Conservation (phyloP, 73 alveolate genomes). For the Paramecium octaurelia region DNA sequence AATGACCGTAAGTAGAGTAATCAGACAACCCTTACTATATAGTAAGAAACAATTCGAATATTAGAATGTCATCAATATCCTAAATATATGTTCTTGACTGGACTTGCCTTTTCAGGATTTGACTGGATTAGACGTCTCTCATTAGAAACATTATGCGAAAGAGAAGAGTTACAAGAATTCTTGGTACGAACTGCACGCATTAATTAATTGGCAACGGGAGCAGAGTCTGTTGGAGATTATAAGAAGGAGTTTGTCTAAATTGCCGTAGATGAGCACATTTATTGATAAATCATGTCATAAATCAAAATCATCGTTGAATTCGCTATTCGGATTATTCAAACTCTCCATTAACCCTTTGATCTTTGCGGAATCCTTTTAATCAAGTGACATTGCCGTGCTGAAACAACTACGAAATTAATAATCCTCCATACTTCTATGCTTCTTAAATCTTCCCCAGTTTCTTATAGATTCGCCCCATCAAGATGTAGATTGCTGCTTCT, state of each 20-base stretch:
- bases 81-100: neutral
- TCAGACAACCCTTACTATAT: neutral
- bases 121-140: conserved; percentile 23
- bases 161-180: neutral
- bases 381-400: conserved; percentile 30
- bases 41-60: neutral
- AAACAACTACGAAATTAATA: neutral
- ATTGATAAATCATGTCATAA: conserved; percentile 35
- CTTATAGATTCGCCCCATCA: conserved; percentile 90
- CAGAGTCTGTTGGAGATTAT: neutral
- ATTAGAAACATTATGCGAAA: neutral
- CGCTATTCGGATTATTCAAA: neutral
- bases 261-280: conserved; percentile 22
- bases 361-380: conserved; percentile 8
- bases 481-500: conserved; percentile 93
- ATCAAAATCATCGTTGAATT: conserved; percentile 54
- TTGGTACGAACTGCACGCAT: neutral
- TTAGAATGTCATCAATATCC: neutral
- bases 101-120: neutral
- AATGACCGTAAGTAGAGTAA: neutral
- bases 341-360: conserved; percentile 25
- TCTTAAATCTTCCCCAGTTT: conserved; percentile 79
- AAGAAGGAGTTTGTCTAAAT: neutral
- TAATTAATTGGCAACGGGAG: neutral
- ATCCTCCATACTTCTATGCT: conserved; percentile 74